Base-by-base conservation (phyloP, 768 basidiomycete species). In the Exidia glandulosa region DNA sequence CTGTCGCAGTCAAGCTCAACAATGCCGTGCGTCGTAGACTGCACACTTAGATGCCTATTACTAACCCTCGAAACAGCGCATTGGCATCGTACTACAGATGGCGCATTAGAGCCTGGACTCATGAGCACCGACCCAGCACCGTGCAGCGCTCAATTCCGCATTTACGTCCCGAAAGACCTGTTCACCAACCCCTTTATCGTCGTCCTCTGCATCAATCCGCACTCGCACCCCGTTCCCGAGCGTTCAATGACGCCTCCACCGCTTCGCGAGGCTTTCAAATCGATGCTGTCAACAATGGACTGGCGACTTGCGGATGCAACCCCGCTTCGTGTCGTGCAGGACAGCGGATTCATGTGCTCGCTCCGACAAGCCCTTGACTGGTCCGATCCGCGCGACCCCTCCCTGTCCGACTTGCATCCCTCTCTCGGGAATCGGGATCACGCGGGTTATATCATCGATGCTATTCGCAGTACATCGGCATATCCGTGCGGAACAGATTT, bases 231-330 rank as follows among this genome's bases (percentile, higher is more conserved):
- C 6, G 52, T 52, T 1, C 63, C 64, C 1, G 25, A 34, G 16
- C 60, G 52, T 3, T 30, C 56, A 5, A 64, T 63, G 23, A 31
- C 60, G 2, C 63, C 59, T 14, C 63, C 64, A 10, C 31, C 41
- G 0, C 34, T 65, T 19, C 34, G 61, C 0, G 57, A 61, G 23
- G 29, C 65, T 2, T 67, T 69, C 19, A 2, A 37, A 16, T 56
- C 58, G 2, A 25, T 69, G 13, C 45, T 70, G 6, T 41, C 57
- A 3, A 48, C 58, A 4, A 47, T 70, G 55, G 64, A 60, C 5
- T 70, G 69, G 69, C 63, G 64, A 57, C 66, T 70, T 0, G 67
- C 67, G 0, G 69, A 70, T 59, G 65, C 67, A n/a, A 70, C 70
- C 12, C 70, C 70, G 16, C 60, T 65, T 19, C 64, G 63, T n/a